Evolutionary conservation across 306 rosid species (phyloP), one percentile per base, ranked within the genome.

Genomic region (Urtica urens): DNA sequence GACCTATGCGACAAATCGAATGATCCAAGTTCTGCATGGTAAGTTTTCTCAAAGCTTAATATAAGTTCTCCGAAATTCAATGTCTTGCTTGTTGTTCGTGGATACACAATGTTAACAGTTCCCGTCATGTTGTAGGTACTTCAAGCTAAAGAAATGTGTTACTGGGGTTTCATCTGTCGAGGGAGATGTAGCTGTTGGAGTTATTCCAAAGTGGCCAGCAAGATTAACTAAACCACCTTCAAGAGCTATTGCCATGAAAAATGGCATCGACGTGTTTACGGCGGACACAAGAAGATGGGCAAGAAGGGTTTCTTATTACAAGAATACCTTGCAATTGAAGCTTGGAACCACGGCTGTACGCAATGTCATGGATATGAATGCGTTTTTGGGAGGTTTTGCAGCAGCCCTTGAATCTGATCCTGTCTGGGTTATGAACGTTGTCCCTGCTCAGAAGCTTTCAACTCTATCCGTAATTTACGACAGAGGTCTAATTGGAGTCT

Each of bases 281-380:
- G 99, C 99, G 6, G 99, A 92, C 71, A 71, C 96, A 15, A 76
- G 69, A 59, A 71, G 96, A 47, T 92, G 99, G 99, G 66, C 56
- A 55, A 79, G 99, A 65, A 79, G 96, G 58, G 69, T 75, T 53
- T 61, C 77, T 21, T 60, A 77, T 75, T 92, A 92, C 55, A 92
- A 92, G 63, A 73, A 73, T 51, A 57, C 93, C 38, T 79, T 92
- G 50, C 72, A 75, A 39, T 55, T 82, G 67, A 85, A 78, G 73
- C 83, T 92, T 60, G 99, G 99, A 44, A 85, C 93, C 54, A 39
- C 87, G n/a, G 78, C 93, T 9, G 66, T 85, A 23, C 96, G 96
- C 63, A 92, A 92, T 25, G 53, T 85, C 72, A 85, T 92, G 93
- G 99, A 92, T 60, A 79, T 92, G 99, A 92, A 85, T 77, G 94